Base-by-base conservation (phyloP, 306 rosid genomes). In the Trifolium pratense region DNA sequence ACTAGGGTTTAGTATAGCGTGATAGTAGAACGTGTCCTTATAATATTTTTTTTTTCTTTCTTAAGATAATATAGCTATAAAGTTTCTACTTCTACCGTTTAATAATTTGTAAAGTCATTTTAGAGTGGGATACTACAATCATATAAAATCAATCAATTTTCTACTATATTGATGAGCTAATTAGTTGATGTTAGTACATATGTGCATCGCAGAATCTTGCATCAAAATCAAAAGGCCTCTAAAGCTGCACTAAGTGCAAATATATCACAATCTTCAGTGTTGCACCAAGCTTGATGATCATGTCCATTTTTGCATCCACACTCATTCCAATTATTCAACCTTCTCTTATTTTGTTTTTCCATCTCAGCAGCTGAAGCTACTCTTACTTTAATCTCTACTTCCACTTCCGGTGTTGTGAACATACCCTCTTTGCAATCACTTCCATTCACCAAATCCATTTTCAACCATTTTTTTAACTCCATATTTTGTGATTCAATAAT, bases 381-480 rank as follows among this genome's bases (percentile, higher is more conserved):
- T 76, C 11, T 42, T 25, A 85, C 73, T 57, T 62, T 86, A 29
- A 91, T 83, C 77, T 73, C 88, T 48, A 91, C 89, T 67, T 84
- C 82, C 18, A 93, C 70, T 76, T 85, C 56, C 0, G 86, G 79
- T 36, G 37, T 79, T 42, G 43, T 78, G 20, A 51, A 39, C 7
- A 7, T 49, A 13, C 49, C 83, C 13, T 66, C 83, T 25, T 71
- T 80, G 39, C 34, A 43, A 8, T 5, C 70, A 16, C 36, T 69
- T 43, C 60, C 70, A 51, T 66, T 71, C 7, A 25, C 55, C 11
- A 63, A 63, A 77, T 60, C 82, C 82, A 89, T 52, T 11, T 81
- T 68, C 45, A 93, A 56, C 97, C 96, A 93, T 78, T 77, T 81
- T 42, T 87, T 88, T 14, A 86, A 66, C 32, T 49, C 91, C 91